A percentile compares a stretch with the other conserved stretches of the same genome.
Evolutionary conservation across 2,329 filamentous ascomycete genomes (phyloP).

Genomic region (Blumeriella jaapii): DNA sequence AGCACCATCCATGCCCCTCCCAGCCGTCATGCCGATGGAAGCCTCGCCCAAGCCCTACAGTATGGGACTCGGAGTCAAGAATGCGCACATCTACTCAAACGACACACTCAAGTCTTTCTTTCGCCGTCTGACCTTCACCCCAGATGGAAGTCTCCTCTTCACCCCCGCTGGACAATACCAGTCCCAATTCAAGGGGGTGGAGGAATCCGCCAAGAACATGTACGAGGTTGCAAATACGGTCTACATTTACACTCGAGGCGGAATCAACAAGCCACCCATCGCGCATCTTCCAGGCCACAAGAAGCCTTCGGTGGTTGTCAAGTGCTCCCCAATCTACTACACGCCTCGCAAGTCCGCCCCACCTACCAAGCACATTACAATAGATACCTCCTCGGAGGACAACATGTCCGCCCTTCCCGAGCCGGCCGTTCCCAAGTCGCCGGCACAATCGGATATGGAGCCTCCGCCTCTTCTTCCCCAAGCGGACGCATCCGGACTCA

Average conservation of each 20-base stretch:
- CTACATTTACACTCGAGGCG: conserved; percentile 93
- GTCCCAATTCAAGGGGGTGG: conserved; percentile 51
- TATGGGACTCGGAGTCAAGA: conserved; percentile 54
- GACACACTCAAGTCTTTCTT: conserved; percentile 98
- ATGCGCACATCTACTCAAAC: conserved; percentile 86
- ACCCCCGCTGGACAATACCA: conserved; percentile 96
- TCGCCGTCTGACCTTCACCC: conserved; percentile 82
- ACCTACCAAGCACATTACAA: conserved; percentile 77
- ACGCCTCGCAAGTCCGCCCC: conserved; percentile 58
- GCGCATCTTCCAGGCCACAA: conserved; percentile 94
- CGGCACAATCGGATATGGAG: conserved; percentile 60
- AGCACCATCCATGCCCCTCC: conserved; percentile 83
- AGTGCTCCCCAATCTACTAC: conserved; percentile 86
- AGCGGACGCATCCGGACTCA: conserved; percentile 39
- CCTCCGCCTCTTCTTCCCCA: conserved; percentile 53
- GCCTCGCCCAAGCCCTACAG: conserved; percentile 64
- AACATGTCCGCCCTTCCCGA: conserved; percentile 76
- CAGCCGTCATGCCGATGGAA: conserved; percentile 89
- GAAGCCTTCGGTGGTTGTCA: conserved; percentile 92
- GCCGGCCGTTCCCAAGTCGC: conserved; percentile 46
- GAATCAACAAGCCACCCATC: conserved; percentile 92
- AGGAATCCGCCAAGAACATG: conserved; percentile 56
- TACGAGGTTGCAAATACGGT: conserved; percentile 95
- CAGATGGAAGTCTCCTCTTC: conserved; percentile 85
- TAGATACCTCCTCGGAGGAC: conserved; percentile 89